Base-by-base conservation (phyloP, 2,329 filamentous ascomycete species). In the Fonsecaea erecta region DNA sequence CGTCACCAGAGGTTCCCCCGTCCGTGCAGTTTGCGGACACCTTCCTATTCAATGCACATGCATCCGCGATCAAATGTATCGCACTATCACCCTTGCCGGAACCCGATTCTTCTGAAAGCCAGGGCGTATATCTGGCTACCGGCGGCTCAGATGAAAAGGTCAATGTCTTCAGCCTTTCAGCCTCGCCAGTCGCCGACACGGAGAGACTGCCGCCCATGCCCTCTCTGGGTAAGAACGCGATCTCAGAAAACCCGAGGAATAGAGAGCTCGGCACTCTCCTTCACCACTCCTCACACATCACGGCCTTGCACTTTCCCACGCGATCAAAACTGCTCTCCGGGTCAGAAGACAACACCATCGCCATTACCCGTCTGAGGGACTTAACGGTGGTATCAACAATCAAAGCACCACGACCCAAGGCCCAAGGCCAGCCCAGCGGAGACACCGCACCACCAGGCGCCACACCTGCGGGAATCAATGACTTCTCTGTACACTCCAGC, bases 1-100 rank as follows among this genome's bases (percentile, higher is more conserved):
- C 57, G 67, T 51, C 68, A 72, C 34, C 67, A 71, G 67, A 62
- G 72, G 26, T 61, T 60, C 4, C 48, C 70, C 37, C 71, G 2
- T 75, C 82, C 16, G 82, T 88, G 61, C 83, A 88, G 58, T 98
- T 97, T 75, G 86, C 91, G 70, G 94, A 98, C 77, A 94, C 91
- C 0, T 99, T 99, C 77, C 86, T 99, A 63, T 97, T 99, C 85
- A 92, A 93, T 75, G 93, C 95, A 14, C 95, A 99, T 79, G 85
- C 88, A 63, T 96, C 93, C 12, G 90, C 95, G 3, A 92, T 99
- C 75, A 90, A 93, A 73, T 96, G 92, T 75, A 84, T 99, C 35
- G 92, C 93, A 26, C 80, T 97, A 67, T 97, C 94, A 8, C 90
- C 90, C 2, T 83, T 90, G 0, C 91, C 91, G 12, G 85, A 84